Conservation (phyloP, 257 asterid genomes). For the Solanum medicagineum region DNA sequence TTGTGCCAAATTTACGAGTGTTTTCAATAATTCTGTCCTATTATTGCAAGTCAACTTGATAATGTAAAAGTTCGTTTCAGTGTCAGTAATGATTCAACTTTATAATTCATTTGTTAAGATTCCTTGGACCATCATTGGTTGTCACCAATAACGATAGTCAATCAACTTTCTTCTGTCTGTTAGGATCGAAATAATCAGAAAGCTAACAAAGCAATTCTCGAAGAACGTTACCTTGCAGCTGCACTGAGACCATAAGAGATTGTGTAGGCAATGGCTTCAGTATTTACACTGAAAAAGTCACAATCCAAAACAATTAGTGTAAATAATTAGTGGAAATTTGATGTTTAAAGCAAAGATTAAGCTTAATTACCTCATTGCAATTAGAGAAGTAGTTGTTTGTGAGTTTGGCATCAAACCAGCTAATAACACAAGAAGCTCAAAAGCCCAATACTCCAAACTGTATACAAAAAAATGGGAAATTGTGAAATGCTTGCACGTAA, state of each 20-base stretch:
- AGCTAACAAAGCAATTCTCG: background rate
- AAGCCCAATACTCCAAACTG: constrained; percentile 88
- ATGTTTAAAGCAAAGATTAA: background rate
- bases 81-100: no score
- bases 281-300: constrained; percentile 19
- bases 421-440: constrained; percentile 68
- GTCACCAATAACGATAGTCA: background rate
- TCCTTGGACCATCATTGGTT: no score
- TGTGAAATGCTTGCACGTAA: background rate
- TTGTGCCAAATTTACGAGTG: no score
- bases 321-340: background rate
- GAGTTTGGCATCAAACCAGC: constrained; percentile 85
- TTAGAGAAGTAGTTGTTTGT: constrained; percentile 48
- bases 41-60: no score
- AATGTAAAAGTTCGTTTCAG: no score
- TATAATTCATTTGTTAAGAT: no score
- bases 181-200: background rate
- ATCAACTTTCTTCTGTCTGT: background rate
- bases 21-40: no score
- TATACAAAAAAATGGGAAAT: background rate
- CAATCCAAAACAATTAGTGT: background rate
- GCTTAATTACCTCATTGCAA: constrained; percentile 69
- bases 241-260: constrained; percentile 68
- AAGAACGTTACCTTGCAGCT: constrained; percentile 55
- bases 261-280: constrained; percentile 35